Evolutionary conservation across 1,139 yeast genomes (phyloP), one percentile per base, ranked within the genome.

Genomic region (Insectozyma bohioensis): DNA sequence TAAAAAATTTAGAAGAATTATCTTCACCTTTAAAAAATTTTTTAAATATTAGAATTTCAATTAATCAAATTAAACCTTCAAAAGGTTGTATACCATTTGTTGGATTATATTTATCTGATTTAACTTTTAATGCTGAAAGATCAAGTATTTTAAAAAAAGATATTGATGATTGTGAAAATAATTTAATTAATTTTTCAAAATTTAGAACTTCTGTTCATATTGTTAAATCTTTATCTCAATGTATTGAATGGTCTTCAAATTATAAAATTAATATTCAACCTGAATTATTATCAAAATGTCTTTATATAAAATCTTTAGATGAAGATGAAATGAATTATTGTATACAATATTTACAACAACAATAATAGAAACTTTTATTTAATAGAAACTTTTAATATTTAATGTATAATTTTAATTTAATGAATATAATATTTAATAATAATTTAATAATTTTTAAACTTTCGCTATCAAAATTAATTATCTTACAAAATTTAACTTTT

Each of bases 41-140:
- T 52, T 59, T 73, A 35, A 72, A 74, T 35, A 67, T 90, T 40
- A 68, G 97, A 43, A 57, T 68, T 14, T 75, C 83, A 38, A 68
- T 87, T 42, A 77, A 75, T 43, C 71, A 67, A 26, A 64, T 82
- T 40, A 75, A 75, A 35, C 87, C 88, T 10, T 72, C 85, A 2
- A 71, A 67, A 38, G 97, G 97, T 1, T 82, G 95, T 48, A 79
- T 90, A 31, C 97, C 97, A 16, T 90, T 88, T 54, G 77, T 90
- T 33, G 96, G 95, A 2, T 67, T 92, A 26, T 88, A 86, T 49
- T 58, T 92, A 32, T 81, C 90, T 2, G 97, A 92, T 55, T 68
- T 90, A 49, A 79, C 86, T 1, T 77, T 82, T 52, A 87, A 87
- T 54, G 79, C 88, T 4, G 94, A 86, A 49, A 70, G 88, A 43